A percentile compares a stretch with the other conserved stretches of the same genome.
Conservation (phyloP, 169 alveolate species). For the Cryptosporidium ubiquitum region DNA sequence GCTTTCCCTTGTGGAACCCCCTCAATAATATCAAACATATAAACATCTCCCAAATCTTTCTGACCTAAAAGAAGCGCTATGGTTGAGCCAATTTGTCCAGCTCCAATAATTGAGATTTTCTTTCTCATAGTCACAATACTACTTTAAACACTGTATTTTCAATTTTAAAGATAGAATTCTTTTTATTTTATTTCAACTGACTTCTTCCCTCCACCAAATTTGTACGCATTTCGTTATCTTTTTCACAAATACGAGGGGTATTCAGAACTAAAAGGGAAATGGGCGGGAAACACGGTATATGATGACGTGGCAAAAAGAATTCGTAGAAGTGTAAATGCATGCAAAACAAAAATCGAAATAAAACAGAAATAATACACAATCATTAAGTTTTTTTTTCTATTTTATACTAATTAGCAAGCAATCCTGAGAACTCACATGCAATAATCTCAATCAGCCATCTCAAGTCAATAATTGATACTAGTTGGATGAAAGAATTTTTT, state of each 20-base stretch:
- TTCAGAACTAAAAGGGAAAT: neutral
- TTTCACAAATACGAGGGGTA: neutral
- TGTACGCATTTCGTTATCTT: no score
- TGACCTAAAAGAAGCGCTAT: conserved; percentile 83
- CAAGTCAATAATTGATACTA: neutral
- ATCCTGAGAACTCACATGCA: conserved; percentile 27
- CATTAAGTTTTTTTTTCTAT: neutral
- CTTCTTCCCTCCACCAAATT: neutral
- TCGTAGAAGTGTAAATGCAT: neutral
- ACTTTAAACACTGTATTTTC: neutral
- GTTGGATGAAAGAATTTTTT: neutral
- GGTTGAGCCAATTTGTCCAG: conserved; percentile 87
- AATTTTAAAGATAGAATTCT: neutral
- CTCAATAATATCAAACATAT: conserved; percentile 83
- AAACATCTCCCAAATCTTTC: conserved; percentile 85
- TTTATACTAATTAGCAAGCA: neutral
- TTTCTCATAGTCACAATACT: conserved; percentile 11
- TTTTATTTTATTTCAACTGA: neutral
- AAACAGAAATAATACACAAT: neutral
- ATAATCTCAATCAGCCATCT: conserved; percentile 30
- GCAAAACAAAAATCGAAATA: neutral
- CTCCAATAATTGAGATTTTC: conserved; percentile 85
- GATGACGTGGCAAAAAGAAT: neutral
- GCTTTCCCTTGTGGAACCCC: conserved; percentile 88
- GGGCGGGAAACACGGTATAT: neutral